Base-by-base conservation (phyloP, 495 filamentous ascomycete species). In the Corynascus novoguineensis region DNA sequence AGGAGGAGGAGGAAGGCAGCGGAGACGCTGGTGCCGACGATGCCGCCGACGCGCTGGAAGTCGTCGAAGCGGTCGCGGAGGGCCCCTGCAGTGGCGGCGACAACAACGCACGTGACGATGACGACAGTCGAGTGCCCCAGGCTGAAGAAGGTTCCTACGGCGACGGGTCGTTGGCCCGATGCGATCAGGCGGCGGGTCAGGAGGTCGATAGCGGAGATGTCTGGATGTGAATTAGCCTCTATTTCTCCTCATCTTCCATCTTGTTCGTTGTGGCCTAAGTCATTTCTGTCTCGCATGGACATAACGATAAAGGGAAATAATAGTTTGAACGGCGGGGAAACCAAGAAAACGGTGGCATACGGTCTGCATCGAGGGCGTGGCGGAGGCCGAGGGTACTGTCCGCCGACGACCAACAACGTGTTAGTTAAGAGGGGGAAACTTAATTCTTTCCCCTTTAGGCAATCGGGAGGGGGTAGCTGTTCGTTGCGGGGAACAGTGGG, bases 91-190 rank as follows among this genome's bases (percentile, higher is more conserved):
- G 92, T 96, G 0, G 89, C 92, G 4, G 92, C 92, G 1, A 98
- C 92, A 6, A 91, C 86, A 44, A 97, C 80, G 21, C 89, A 96
- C 0, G 92, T 97, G 57, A 96, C 80, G 42, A 96, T 78, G 28
- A 97, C 93, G 62, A 97, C 89, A 68, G 92, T 96, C 11, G 87
- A 93, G 71, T 97, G 93, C 0, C 92, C 92, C 0, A 97, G 81
- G 11, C 86, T 90, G 76, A 97, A 97, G 61, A 90, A 97, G n/a
- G 86, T 95, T 38, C 92, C 92, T 6, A 97, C 91, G 0, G 92
- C 87, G n/a, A 92, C 91, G 8, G 92, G 90, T 8, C 82, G 82
- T 67, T 91, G 88, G 15, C 90, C 90, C 0, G 87, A 81, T 21
- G 92, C 92, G 42, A 97, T 81, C n/a, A 97, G 80, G 11, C 92